These are phyloP conservation scores for Psidium guajava DNA, from an alignment of 345 rosid species.

Conservation along the genomic window DNA sequence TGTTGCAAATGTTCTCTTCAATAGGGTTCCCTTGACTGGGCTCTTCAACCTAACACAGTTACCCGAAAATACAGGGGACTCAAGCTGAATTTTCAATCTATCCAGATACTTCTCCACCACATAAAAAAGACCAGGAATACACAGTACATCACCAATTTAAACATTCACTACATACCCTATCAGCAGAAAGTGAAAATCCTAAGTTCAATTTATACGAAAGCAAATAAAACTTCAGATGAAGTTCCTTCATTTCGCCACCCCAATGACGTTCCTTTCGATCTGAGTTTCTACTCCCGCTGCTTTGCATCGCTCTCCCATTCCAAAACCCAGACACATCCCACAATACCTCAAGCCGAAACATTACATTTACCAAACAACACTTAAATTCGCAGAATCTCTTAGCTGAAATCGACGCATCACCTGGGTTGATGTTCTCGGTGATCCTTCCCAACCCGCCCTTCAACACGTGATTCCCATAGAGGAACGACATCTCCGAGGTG, in stretches of 20 bases:
- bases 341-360: background rate
- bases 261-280: background rate
- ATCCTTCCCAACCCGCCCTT: conserved; percentile 88
- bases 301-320: background rate
- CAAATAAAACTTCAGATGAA: background rate
- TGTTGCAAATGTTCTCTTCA: background rate
- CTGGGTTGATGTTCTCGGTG: conserved; percentile 49
- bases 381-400: background rate
- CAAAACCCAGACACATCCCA: background rate
- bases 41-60: background rate
- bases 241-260: background rate
- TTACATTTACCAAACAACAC: background rate
- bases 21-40: background rate
- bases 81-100: background rate
- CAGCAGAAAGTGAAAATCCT: background rate
- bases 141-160: background rate
- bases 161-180: background rate
- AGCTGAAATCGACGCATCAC: background rate
- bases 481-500: conserved; percentile 88
- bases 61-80: background rate
- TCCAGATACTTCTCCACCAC: background rate
- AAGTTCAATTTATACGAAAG: background rate
- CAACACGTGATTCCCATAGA: conserved; percentile 83
- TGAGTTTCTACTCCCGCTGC: background rate
- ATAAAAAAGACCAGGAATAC: background rate